phyloP scores from a whole-genome alignment of 2,329 filamentous ascomycete species.

The Epichloe bromicola region DNA sequence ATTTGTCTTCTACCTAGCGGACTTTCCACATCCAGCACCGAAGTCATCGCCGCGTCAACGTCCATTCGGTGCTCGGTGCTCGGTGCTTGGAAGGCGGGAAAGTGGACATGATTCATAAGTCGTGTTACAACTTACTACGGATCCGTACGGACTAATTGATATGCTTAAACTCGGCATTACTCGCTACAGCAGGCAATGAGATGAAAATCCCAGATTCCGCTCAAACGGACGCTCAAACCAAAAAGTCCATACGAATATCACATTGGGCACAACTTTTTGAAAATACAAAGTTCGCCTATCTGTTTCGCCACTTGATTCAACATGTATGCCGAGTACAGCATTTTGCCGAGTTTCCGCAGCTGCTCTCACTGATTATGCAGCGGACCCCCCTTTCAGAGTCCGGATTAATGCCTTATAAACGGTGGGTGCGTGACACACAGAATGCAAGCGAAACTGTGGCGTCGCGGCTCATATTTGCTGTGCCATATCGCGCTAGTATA shows the following conservation, averaged over 20 bases:
- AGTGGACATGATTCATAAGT: background rate
- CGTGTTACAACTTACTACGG: background rate
- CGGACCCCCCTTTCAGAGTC: background rate
- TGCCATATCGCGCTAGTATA: too few species aligned
- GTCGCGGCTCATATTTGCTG: background rate
- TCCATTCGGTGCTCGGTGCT: background rate
- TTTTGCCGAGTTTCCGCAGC: background rate
- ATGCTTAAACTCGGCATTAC: too few species aligned
- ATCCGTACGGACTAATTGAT: too few species aligned
- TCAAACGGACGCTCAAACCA: too few species aligned
- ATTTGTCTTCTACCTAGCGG: too few species aligned
- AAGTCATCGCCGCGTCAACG: background rate
- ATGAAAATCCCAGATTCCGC: too few species aligned
- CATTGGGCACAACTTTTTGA: background rate
- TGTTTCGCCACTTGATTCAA: background rate
- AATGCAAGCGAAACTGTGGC: background rate
- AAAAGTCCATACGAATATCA: background rate
- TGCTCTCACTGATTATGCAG: background rate
- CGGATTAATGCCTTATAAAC: background rate
- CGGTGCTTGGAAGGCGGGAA: background rate
- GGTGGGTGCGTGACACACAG: background rate
- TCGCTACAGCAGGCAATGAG: too few species aligned
- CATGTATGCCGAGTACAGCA: background rate
- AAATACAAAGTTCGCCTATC: background rate
- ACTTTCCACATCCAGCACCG: background rate